Evolutionary conservation across 2,329 filamentous ascomycete species (phyloP).

Genomic region (Lecanicillium sp.): DNA sequence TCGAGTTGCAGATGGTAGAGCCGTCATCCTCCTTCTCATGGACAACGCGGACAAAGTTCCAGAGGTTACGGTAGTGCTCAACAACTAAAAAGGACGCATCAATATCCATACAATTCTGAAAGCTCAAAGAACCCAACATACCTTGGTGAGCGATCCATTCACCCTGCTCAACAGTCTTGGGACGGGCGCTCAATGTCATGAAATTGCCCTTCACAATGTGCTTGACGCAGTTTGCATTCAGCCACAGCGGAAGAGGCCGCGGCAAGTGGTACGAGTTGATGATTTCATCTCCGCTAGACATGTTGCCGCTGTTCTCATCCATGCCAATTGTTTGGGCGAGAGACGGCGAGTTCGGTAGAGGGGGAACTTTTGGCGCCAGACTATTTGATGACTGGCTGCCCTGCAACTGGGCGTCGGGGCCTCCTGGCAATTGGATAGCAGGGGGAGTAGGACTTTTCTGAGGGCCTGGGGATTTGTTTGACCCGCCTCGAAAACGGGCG

Average conservation of each 20-base stretch:
- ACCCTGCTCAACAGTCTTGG: slow-evolving; percentile 85
- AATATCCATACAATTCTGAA: slow-evolving; percentile 10
- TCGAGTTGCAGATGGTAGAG: slow-evolving; percentile 72
- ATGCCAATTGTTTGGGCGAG: slow-evolving; percentile 60
- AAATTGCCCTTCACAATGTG: slow-evolving; percentile 97
- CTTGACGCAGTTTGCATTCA: slow-evolving; percentile 66
- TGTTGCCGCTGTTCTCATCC: slow-evolving; percentile 48
- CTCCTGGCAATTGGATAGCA: slow-evolving; percentile 40
- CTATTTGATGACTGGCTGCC: slow-evolving; percentile 42
- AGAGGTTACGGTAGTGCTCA: slow-evolving; percentile 83
- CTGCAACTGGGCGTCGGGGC: slow-evolving; percentile 37
- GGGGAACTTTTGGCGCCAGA: slow-evolving; percentile 50
- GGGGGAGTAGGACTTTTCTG: slow-evolving; percentile 44
- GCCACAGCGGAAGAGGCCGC: slow-evolving; percentile 61
- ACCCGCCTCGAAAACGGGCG: slow-evolving; percentile 49
- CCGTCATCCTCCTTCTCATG: slow-evolving; percentile 78
- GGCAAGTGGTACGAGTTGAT: slow-evolving; percentile 56
- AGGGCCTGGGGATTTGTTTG: slow-evolving; percentile 40
- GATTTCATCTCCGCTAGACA: slow-evolving; percentile 42
- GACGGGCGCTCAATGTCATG: slow-evolving; percentile 86
- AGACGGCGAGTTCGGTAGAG: slow-evolving; percentile 54
- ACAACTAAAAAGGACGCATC: slow-evolving; percentile 51
- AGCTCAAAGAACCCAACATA: slow-evolving; percentile 32
- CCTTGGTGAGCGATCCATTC: slow-evolving; percentile 96
- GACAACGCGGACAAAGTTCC: slow-evolving; percentile 82